Evolutionary conservation across 2,329 filamentous ascomycete genomes (phyloP), one percentile per base, ranked within the genome.

Genomic region (Penicillium olsonii): DNA sequence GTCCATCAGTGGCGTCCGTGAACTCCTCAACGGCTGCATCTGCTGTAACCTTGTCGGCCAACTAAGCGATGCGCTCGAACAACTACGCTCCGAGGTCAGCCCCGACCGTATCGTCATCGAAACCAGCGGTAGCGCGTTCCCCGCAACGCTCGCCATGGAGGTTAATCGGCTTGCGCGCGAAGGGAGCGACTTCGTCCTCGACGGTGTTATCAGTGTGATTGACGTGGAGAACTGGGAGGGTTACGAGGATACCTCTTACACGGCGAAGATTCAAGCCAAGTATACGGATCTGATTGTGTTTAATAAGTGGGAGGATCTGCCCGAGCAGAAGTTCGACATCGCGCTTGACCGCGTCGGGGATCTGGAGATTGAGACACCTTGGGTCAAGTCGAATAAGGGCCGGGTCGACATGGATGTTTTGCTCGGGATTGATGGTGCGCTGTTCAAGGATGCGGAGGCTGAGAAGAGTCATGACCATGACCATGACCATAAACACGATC

Each of bases 41-140:
- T 99, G 94, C 82, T 99, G 94, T 77, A 97, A 97, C 69, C 87
- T 97, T 20, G 92, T 99, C 53, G 94, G 94, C 14, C 90, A 95
- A 70, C 84, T 99, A 7, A 83, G 84, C 52, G 84, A 87, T 40
- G 92, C 92, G 1, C 84, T 99, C 15, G 75, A 81, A 37, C 85
- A 94, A 65, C 84, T 99, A 34, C 81, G 82, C 42, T 70, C 75
- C 20, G 74, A 80, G 31, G 74, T 80, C 5, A 55, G 59, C 0
- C 92, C 91, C 0, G 88, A 96, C 67, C 83, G 94, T 47, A 94
- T 99, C 70, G 84, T 99, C 44, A 85, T 99, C 68, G 94, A 99
- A 78, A 99, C 94, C 2, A 89, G 84, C 33, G 94, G 94, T 1
- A 89, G 84, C 22, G 92, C 92, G 0, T 91, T 91, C 66, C 92